These are phyloP conservation scores for Pseudonitzschia pungens DNA, from an alignment of 108 stramenopile genomes.

Conservation along the genomic window DNA sequence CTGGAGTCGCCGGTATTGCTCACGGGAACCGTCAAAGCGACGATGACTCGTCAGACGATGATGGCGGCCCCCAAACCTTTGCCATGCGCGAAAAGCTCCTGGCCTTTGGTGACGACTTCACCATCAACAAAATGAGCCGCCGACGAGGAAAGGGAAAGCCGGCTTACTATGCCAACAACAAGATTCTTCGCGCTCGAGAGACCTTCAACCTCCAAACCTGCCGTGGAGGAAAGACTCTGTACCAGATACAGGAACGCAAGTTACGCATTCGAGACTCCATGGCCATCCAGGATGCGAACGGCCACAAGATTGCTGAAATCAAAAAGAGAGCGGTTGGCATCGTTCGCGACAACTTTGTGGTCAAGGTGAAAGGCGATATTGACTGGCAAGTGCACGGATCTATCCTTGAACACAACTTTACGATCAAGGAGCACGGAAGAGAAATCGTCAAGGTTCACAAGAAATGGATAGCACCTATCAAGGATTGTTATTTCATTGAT, in stretches of 20 bases:
- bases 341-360: slow-evolving; percentile 13
- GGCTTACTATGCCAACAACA: slow-evolving; percentile 4
- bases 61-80: background rate
- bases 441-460: slow-evolving; percentile 11
- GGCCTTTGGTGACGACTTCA: slow-evolving; percentile 7
- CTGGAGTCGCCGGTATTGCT: background rate
- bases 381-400: slow-evolving; percentile 8
- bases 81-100: slow-evolving; percentile 9
- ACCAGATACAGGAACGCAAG: background rate
- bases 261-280: slow-evolving; percentile 2
- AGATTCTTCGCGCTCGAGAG: slow-evolving; percentile 1
- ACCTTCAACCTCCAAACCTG: background rate
- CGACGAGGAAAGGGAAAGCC: slow-evolving; percentile 8
- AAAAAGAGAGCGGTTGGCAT: slow-evolving; percentile 10
- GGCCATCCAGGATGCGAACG: slow-evolving; percentile 8
- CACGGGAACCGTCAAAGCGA: background rate
- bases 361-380: background rate
- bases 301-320: slow-evolving; percentile 12
- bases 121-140: slow-evolving; percentile 9
- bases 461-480: slow-evolving; percentile 8
- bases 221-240: slow-evolving; percentile 1
- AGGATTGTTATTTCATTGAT: slow-evolving; percentile 10
- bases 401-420: slow-evolving; percentile 6
- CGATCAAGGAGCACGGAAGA: slow-evolving; percentile 10
- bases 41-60: background rate